phyloP scores from a whole-genome alignment of 2,329 filamentous ascomycete genomes.

The Bipolaris cookei region DNA sequence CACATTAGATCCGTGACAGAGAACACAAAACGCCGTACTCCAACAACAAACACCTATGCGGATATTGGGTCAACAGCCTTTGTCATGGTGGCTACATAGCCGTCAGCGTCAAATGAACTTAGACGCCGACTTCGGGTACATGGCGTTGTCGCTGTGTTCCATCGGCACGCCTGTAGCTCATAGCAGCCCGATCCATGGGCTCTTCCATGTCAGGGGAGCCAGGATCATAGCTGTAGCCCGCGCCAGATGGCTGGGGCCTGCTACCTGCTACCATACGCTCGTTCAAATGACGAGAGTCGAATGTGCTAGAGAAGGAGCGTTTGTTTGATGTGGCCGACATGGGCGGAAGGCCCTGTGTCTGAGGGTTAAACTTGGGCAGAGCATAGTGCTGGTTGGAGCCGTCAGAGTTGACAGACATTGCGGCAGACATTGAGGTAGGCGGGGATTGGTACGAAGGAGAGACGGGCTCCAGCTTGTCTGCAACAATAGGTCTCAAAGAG shows the following conservation, averaged over 20 bases:
- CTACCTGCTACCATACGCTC: slow-evolving; percentile 55
- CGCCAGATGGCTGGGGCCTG: slow-evolving; percentile 46
- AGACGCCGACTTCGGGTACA: slow-evolving; percentile 44
- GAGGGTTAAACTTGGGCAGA: slow-evolving; percentile 36
- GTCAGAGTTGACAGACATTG: slow-evolving; percentile 46
- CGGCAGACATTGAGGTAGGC: slow-evolving; percentile 38
- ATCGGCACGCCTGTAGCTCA: slow-evolving; percentile 57
- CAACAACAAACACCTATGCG: slow-evolving; percentile 12
- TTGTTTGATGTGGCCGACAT: slow-evolving; percentile 48
- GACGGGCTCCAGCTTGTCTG: slow-evolving; percentile 51
- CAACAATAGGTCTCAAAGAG: slow-evolving; percentile 47
- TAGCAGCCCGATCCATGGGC: slow-evolving; percentile 47
- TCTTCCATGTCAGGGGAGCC: slow-evolving; percentile 51
- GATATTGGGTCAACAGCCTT: not conserved
- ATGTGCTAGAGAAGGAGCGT: slow-evolving; percentile 55
- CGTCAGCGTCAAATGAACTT: slow-evolving; percentile 17
- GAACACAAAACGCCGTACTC: slow-evolving; percentile 24
- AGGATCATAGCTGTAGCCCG: slow-evolving; percentile 44
- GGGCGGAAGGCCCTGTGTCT: slow-evolving; percentile 34
- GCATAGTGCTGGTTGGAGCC: slow-evolving; percentile 34
- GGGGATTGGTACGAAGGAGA: slow-evolving; percentile 54
- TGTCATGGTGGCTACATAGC: slow-evolving; percentile 3
- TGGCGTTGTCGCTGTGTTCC: slow-evolving; percentile 51
- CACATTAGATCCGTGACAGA: slow-evolving; percentile 21
- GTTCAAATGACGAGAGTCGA: slow-evolving; percentile 52